Percentiles rank a stretch among this genome's conserved stretches.
phyloP scores from a whole-genome alignment of 2,329 filamentous ascomycete genomes.

The Gnomoniopsis smithogilvyi region DNA sequence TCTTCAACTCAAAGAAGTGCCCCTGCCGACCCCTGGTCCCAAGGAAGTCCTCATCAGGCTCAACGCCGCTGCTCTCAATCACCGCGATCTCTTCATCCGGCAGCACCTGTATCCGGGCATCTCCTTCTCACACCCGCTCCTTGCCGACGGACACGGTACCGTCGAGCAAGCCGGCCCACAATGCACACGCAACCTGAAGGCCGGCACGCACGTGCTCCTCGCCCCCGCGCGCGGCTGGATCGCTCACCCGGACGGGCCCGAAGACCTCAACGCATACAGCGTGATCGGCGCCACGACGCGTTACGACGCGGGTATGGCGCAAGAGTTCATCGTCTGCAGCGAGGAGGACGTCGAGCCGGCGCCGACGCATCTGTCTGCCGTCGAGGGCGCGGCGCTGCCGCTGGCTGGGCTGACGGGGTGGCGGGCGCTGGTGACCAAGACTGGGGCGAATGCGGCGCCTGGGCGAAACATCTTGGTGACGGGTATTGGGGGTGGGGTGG shows the following conservation, averaged over 20 bases:
- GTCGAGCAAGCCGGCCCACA: conserved; percentile 62
- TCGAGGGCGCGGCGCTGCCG: conserved; percentile 80
- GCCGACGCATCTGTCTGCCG: conserved; percentile 67
- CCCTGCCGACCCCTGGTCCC: conserved; percentile 60
- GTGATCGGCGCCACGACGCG: conserved; percentile 68
- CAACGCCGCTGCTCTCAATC: conserved; percentile 81
- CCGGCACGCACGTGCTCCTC: conserved; percentile 60
- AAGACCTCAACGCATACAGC: conserved; percentile 54
- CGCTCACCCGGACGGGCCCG: conserved; percentile 67
- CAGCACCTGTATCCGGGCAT: conserved; percentile 87
- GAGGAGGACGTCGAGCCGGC: conserved; percentile 72
- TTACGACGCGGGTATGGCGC: conserved; percentile 66
- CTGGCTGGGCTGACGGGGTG: conserved; percentile 85
- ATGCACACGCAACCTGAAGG: conserved; percentile 22
- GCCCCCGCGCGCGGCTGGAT: conserved; percentile 79
- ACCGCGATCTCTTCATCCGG: conserved; percentile 91
- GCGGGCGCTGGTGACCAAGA: conserved; percentile 81
- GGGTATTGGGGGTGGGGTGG: conserved; percentile 90
- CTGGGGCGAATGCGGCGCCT: conserved; percentile 50
- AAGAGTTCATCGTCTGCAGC: conserved; percentile 69
- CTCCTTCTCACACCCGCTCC: conserved; percentile 72
- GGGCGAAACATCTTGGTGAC: conserved; percentile 81
- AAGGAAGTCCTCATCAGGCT: conserved; percentile 73
- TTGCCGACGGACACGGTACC: conserved; percentile 78
- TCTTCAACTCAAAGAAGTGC: conserved; percentile 57